Evolutionary conservation across 2,329 filamentous ascomycete genomes (phyloP), one percentile per base, ranked within the genome.

Genomic region (Chrysoporthe austroafricana): DNA sequence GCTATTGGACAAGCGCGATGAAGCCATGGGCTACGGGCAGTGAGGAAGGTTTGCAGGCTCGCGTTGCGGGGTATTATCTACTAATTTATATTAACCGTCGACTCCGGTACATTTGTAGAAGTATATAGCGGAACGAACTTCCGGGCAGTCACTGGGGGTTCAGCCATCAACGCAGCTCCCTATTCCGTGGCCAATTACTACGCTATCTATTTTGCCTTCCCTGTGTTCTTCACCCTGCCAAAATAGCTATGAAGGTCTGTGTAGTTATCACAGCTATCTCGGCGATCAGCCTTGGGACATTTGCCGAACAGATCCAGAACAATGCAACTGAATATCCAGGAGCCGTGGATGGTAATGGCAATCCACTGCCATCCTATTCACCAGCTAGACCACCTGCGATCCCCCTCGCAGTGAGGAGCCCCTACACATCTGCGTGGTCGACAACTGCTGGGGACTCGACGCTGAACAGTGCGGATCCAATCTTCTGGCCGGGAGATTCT

Each of bases 381-480:
- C 77, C 77, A 1, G 70, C 76, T 2, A 72, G 71, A n/a, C 76
- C 77, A 5, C 77, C 77, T 11, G 74, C 77, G 2, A 74, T 78
- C 18, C 84, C 85, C 18, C 76, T 87, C 42, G 79, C 82, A 63
- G 84, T 86, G 42, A 80, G 85, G 52, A 85, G 84, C 71, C 85
- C 85, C 3, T 87, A 87, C 71, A 73, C 86, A 54, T 86, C 82
- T 70, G 80, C 84, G 32, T 87, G 85, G 85, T 75, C 91, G 62
- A 81, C 83, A 46, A 84, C 87, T 75, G 90, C 91, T 43, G 84
- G 91, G 71, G 85, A 90, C 62, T 83, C 83, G 61, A 92, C 92
- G 4, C 94, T 92, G 91, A 84, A 86, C 52, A 86, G 71, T 52
- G 69, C 62, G 26, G 87, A 79, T 94, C 91, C 92, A 18, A 93